phyloP scores from a whole-genome alignment of 768 basidiomycete species.

The Dentipellis fragilis region DNA sequence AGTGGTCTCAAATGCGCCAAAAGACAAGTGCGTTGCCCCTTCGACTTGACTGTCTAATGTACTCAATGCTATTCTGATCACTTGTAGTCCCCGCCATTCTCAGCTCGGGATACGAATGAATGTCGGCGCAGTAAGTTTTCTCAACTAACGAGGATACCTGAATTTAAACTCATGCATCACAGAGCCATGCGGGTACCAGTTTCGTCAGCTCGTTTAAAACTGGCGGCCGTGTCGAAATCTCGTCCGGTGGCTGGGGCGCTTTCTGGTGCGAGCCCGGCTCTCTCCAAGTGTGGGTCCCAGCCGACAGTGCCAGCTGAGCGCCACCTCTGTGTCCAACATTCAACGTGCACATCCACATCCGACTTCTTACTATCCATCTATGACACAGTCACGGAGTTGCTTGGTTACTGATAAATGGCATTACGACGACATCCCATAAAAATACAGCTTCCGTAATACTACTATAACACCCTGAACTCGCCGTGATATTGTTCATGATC shows the following conservation, averaged over 20 bases:
- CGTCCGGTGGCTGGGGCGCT: constrained; percentile 50
- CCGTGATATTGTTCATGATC: not conserved
- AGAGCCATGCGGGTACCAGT: constrained; percentile 23
- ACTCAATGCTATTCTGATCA: not conserved
- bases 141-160: not conserved
- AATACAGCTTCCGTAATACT: not conserved
- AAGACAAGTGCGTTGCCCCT: constrained; percentile 3
- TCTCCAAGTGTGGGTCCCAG: constrained; percentile 51
- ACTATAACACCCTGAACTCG: not conserved
- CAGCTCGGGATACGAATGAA: constrained; percentile 52
- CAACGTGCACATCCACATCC: too few relatives aligned
- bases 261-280: constrained; percentile 49
- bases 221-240: constrained; percentile 33
- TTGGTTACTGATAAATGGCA: not conserved
- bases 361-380: too few relatives aligned
- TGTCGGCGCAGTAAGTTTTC: constrained; percentile 42
- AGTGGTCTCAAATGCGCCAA: constrained; percentile 47
- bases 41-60: not conserved
- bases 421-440: not conserved
- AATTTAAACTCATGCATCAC: constrained; percentile 9
- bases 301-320: not conserved
- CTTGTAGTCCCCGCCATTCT: constrained; percentile 1
- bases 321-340: too few relatives aligned
- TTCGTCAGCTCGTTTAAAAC: constrained; percentile 42
- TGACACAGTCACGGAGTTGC: too few relatives aligned